Evolutionary conservation across 1,284 basidiomycete species (phyloP).

Genomic region (Cryptococcus sp.): DNA sequence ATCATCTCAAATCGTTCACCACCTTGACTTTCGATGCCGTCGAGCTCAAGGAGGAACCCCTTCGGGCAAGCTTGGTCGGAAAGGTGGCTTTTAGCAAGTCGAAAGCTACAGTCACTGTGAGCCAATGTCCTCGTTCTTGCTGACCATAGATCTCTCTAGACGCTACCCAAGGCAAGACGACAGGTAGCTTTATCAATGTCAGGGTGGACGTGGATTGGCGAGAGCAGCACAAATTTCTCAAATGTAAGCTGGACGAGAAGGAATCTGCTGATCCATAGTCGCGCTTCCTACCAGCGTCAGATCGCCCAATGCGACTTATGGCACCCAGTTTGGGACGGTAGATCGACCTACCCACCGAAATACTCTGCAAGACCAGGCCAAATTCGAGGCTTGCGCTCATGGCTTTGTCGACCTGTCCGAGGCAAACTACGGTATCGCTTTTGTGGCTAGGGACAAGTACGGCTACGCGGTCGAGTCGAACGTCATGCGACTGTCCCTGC

Average conservation of each 20-base stretch:
- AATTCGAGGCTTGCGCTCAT: constrained; percentile 69
- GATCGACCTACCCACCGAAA: constrained; percentile 90
- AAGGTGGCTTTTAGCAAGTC: constrained; percentile 69
- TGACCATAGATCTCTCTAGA: constrained; percentile 69
- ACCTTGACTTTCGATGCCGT: constrained; percentile 65
- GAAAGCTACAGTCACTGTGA: constrained; percentile 61
- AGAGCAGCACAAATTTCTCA: constrained; percentile 79
- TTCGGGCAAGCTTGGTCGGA: constrained; percentile 64
- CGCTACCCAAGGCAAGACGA: constrained; percentile 51
- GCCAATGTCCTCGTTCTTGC: background rate
- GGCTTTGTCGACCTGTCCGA: constrained; percentile 53
- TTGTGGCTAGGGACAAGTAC: constrained; percentile 87
- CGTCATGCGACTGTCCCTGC: constrained; percentile 59
- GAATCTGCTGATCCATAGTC: constrained; percentile 51
- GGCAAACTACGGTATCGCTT: constrained; percentile 78
- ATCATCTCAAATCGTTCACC: constrained; percentile 72
- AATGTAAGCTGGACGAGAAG: constrained; percentile 56
- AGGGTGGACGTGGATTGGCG: constrained; percentile 74
- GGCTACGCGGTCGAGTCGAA: constrained; percentile 43
- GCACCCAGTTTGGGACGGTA: constrained; percentile 85
- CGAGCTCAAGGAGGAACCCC: constrained; percentile 68
- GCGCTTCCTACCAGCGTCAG: constrained; percentile 82
- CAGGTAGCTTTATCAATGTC: constrained; percentile 49
- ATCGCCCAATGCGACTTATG: constrained; percentile 75
- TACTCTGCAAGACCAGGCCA: constrained; percentile 61